These are phyloP conservation scores for Colletotrichum limetticola DNA, from an alignment of 2,329 filamentous ascomycete genomes.

Conservation along the genomic window DNA sequence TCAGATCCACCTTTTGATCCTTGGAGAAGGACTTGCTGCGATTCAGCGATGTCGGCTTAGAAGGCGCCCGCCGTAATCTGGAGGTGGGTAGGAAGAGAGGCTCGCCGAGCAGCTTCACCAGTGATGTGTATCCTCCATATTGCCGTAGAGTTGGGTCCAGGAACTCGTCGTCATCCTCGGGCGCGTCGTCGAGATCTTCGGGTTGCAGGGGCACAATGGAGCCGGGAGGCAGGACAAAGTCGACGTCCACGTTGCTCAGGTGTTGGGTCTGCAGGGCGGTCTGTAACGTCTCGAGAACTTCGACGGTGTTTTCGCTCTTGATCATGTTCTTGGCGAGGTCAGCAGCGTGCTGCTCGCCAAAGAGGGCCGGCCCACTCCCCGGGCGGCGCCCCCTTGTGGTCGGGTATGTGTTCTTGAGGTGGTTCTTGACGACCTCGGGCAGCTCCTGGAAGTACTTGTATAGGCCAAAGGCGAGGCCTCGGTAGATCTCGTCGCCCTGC, in stretches of 20 bases:
- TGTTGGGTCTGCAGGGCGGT: constrained; percentile 83
- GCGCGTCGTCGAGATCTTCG: constrained; percentile 68
- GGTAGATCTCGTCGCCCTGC: constrained; percentile 93
- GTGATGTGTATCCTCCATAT: constrained; percentile 80
- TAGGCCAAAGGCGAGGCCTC: constrained; percentile 90
- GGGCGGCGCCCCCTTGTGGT: constrained; percentile 66
- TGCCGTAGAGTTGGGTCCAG: constrained; percentile 72
- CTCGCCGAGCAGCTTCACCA: constrained; percentile 84
- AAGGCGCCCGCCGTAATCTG: constrained; percentile 85
- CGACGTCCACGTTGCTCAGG: constrained; percentile 86
- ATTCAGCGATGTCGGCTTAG: constrained; percentile 84
- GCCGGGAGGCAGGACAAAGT: constrained; percentile 84
- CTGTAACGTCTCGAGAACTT: constrained; percentile 79
- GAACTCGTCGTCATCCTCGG: constrained; percentile 73
- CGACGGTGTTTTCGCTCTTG: constrained; percentile 79
- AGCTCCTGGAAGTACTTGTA: constrained; percentile 95
- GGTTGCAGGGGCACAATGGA: constrained; percentile 74
- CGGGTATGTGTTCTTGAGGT: constrained; percentile 70
- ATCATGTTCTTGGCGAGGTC: constrained; percentile 88
- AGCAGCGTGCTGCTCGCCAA: constrained; percentile 92
- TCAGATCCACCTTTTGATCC: constrained; percentile 84
- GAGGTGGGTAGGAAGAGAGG: constrained; percentile 89
- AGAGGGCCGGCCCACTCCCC: constrained; percentile 75
- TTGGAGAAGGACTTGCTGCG: constrained; percentile 81
- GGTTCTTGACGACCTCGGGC: constrained; percentile 77